Evolutionary conservation across 306 rosid genomes (phyloP), one percentile per base, ranked within the genome.

Genomic region (Quillaja saponaria): DNA sequence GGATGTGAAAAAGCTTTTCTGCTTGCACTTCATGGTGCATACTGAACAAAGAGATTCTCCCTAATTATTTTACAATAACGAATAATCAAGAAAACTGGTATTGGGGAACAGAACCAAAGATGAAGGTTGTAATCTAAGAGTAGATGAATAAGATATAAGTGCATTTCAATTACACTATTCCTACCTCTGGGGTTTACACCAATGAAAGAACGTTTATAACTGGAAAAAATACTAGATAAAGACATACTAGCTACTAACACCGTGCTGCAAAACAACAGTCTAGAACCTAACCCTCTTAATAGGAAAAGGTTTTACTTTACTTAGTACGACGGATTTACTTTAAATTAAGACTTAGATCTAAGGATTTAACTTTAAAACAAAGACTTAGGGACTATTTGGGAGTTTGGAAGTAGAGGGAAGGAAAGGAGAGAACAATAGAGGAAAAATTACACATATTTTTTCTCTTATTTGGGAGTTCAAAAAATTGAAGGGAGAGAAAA

Each of bases 291-390:
- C 61, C 61, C 55, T 17, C 49, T 66, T 33, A 49, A 56, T 42
- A 61, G 17, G 13, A 17, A 21, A 31, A 18, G 51, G 62, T 19
- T 69, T 40, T 35, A 67, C 21, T 49, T 13, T n/a, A n/a, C n/a
- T n/a, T n/a, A n/a, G n/a, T n/a, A n/a, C n/a, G n/a, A n/a, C n/a
- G n/a, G n/a, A n/a, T n/a, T n/a, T n/a, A n/a, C n/a, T n/a, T n/a
- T n/a, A n/a, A n/a, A n/a, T n/a, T n/a, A n/a, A n/a, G n/a, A n/a
- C n/a, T n/a, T n/a, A n/a, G n/a, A n/a, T n/a, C n/a, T n/a, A n/a
- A n/a, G n/a, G n/a, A n/a, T n/a, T n/a, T n/a, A n/a, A n/a, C n/a
- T n/a, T n/a, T n/a, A n/a, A n/a, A n/a, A n/a, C n/a, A n/a, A n/a
- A n/a, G n/a, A n/a, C n/a, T n/a, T n/a, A n/a, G n/a, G n/a, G n/a